These are phyloP conservation scores for Drechslera avenae DNA, from an alignment of 2,329 filamentous ascomycete species.

Conservation along the genomic window DNA sequence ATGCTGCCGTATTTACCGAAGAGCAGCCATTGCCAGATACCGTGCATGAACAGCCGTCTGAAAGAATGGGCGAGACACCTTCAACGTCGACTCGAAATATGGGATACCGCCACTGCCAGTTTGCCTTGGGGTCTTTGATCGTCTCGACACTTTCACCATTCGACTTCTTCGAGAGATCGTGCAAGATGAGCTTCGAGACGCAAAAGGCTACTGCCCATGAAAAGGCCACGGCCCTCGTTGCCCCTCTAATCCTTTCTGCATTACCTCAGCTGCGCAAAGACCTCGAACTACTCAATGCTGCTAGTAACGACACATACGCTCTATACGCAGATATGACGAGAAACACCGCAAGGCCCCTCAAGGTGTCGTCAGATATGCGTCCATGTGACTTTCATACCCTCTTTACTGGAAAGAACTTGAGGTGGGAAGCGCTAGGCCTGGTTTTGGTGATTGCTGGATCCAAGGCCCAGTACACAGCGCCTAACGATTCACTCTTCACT, in stretches of 20 bases:
- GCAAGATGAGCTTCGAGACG: conserved; percentile 35
- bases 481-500: conserved; percentile 39
- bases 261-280: conserved; percentile 41
- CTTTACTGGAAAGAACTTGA: conserved; percentile 41
- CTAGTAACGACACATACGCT: conserved; percentile 23
- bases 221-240: conserved; percentile 33
- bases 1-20: conserved; percentile 43
- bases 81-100: conserved; percentile 23
- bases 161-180: conserved; percentile 34
- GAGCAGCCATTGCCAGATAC: conserved; percentile 38
- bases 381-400: conserved; percentile 42
- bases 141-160: conserved; percentile 39
- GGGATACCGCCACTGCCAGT: conserved; percentile 38
- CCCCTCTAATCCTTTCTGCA: conserved; percentile 37
- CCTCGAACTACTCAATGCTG: conserved; percentile 29
- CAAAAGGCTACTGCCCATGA: conserved; percentile 30
- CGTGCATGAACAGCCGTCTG: conserved; percentile 37
- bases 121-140: conserved; percentile 33
- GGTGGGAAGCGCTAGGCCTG: conserved; percentile 44
- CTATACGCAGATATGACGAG: conserved; percentile 40
- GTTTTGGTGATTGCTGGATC: conserved; percentile 35
- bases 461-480: conserved; percentile 39
- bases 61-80: conserved; percentile 30
- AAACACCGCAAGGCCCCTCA: conserved; percentile 39
- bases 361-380: conserved; percentile 38